Evolutionary conservation across 768 basidiomycete species (phyloP).

Genomic region (Royoungia palumana): DNA sequence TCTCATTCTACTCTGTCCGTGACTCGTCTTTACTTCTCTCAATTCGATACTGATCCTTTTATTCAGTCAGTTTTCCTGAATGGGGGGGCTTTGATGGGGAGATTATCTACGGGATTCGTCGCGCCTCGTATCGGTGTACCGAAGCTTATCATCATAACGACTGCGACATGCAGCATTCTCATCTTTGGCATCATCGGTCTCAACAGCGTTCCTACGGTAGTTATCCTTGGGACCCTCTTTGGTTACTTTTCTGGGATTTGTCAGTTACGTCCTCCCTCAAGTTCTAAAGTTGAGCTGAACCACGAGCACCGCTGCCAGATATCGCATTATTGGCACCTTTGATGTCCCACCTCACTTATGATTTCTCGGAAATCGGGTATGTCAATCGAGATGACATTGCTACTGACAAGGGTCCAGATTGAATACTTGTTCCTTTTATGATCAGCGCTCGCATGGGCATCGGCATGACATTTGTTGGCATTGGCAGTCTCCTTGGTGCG

Average conservation of each 20-base stretch:
- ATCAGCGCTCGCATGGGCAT: constrained; percentile 30
- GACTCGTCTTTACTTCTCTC: neutral
- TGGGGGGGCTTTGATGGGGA: constrained; percentile 48
- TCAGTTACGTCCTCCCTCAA: constrained; percentile 16
- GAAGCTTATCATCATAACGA: constrained; percentile 38
- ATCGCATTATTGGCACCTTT: constrained; percentile 41
- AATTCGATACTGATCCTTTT: neutral
- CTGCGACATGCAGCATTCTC: constrained; percentile 31
- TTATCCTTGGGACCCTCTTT: constrained; percentile 39
- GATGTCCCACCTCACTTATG: constrained; percentile 41
- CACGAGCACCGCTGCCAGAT: constrained; percentile 18
- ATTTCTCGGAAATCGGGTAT: constrained; percentile 52
- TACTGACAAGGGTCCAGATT: too few relatives aligned
- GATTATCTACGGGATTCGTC: constrained; percentile 44
- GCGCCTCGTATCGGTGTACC: constrained; percentile 43
- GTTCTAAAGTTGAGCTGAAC: neutral
- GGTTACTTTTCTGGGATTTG: constrained; percentile 48
- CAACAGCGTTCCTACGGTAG: constrained; percentile 30
- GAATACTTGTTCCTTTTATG: neutral
- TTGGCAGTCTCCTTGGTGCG: constrained; percentile 20
- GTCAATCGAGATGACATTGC: neutral
- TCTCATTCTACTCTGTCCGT: constrained; percentile 56
- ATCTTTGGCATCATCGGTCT: constrained; percentile 46
- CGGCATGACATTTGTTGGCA: constrained; percentile 2
- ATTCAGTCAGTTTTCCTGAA: constrained; percentile 50